Percentiles rank a stretch among this genome's conserved stretches.
Conservation (phyloP, 192 early-diverging fungal genomes). For the Coemansia guatemalensis region DNA sequence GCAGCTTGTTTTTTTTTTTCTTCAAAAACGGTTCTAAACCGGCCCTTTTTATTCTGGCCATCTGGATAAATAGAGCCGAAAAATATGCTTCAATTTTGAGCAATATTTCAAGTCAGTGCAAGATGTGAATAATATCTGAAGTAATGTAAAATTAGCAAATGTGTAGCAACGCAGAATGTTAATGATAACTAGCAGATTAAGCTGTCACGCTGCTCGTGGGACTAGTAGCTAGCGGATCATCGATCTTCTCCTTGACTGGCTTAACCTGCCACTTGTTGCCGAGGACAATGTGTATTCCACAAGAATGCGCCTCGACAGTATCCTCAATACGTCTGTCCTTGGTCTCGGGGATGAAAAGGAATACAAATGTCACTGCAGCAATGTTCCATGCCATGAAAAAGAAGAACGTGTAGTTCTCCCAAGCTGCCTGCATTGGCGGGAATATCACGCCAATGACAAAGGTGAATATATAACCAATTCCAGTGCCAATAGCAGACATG, state of each 20-base stretch:
- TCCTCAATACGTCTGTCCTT: constrained; percentile 76
- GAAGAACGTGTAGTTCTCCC: constrained; percentile 59
- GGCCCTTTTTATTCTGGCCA: background rate
- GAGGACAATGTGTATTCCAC: constrained; percentile 48
- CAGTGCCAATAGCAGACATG: constrained; percentile 69
- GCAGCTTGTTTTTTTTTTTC: background rate
- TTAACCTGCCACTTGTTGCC: constrained; percentile 51
- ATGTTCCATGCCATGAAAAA: constrained; percentile 71
- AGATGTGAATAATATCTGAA: background rate
- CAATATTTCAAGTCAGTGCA: background rate
- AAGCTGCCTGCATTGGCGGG: constrained; percentile 55
- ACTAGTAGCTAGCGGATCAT: background rate
- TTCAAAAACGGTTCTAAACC: background rate
- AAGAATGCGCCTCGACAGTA: constrained; percentile 50
- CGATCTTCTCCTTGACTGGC: constrained; percentile 21
- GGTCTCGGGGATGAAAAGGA: constrained; percentile 79
- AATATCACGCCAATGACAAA: constrained; percentile 66
- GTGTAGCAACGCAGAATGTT: background rate
- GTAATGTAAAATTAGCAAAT: background rate
- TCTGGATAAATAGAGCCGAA: background rate
- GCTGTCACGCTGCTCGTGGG: background rate
- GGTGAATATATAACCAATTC: constrained; percentile 69
- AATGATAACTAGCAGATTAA: background rate
- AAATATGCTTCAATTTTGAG: background rate
- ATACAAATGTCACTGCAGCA: constrained; percentile 65